These are phyloP conservation scores for Gracilaria gracilis DNA, from an alignment of 23 red algal species.

Conservation along the genomic window DNA sequence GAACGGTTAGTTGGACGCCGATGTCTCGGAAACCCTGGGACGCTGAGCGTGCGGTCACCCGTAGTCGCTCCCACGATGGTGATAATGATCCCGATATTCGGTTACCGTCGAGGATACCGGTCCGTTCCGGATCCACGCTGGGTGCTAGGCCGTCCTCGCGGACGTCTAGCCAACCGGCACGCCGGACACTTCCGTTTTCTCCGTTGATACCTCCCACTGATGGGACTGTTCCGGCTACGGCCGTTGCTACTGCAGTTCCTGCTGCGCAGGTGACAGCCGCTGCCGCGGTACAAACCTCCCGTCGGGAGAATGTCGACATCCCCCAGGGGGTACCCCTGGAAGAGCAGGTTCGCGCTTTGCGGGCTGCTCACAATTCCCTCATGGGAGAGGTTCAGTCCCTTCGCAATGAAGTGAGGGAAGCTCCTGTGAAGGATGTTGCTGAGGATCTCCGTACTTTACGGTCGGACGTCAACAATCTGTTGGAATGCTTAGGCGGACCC, in stretches of 20 bases:
- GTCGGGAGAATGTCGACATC: not conserved
- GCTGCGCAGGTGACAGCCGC: not conserved
- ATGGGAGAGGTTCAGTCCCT: not conserved
- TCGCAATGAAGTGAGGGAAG: not conserved
- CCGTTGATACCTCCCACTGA: too few relatives aligned
- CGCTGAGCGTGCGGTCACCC: not conserved
- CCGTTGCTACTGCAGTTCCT: not conserved
- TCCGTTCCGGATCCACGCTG: not conserved
- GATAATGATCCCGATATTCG: not conserved
- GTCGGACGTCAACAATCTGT: not conserved
- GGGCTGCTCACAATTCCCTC: not conserved
- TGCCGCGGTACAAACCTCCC: not conserved
- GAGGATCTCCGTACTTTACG: not conserved
- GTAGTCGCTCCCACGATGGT: not conserved
- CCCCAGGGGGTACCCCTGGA: not conserved
- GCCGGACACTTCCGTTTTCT: too few relatives aligned
- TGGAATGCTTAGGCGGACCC: not conserved
- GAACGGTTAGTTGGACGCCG: not conserved
- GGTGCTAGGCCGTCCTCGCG: not conserved
- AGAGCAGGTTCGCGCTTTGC: not conserved
- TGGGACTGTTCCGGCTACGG: not conserved
- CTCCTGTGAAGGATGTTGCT: not conserved
- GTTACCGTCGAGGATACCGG: not conserved
- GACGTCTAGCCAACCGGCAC: not conserved
- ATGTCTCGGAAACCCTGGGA: not conserved